Conservation (phyloP, 169 alveolate genomes). For the Ichthyophthirius multifiliis region DNA sequence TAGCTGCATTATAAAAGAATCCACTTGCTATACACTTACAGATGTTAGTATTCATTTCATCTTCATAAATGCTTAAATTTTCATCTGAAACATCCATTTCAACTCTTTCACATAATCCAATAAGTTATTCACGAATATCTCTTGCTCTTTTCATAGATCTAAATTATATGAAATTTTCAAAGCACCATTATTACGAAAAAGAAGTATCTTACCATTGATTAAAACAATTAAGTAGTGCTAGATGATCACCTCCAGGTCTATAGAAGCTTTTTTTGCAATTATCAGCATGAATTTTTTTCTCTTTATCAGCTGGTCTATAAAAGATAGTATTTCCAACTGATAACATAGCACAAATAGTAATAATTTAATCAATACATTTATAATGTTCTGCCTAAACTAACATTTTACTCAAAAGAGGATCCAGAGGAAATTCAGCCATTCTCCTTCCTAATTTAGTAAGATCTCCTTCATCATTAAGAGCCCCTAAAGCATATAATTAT, state of each 20-base stretch:
- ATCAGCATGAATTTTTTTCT: slow-evolving; percentile 97
- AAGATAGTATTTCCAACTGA: slow-evolving; percentile 96
- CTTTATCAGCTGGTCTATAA: slow-evolving; percentile 97
- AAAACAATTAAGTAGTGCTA: slow-evolving; percentile 94
- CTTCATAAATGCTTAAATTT: slow-evolving; percentile 32
- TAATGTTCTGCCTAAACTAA: slow-evolving; percentile 88
- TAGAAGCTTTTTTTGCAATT: slow-evolving; percentile 94
- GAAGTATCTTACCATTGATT: slow-evolving; percentile 98
- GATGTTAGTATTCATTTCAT: slow-evolving; percentile 83
- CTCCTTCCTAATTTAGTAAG: slow-evolving; percentile 96
- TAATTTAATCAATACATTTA: slow-evolving; percentile 94
- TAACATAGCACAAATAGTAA: slow-evolving; percentile 97
- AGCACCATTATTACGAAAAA: slow-evolving; percentile 94
- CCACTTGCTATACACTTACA: slow-evolving; percentile 93
- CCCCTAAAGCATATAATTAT: slow-evolving; percentile 97
- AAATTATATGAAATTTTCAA: slow-evolving; percentile 95
- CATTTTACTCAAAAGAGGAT: slow-evolving; percentile 95
- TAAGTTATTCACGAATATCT: slow-evolving; percentile 96
- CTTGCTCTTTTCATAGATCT: slow-evolving; percentile 96
- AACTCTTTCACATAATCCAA: slow-evolving; percentile 86
- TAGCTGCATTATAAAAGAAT: slow-evolving; percentile 93
- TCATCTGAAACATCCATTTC: slow-evolving; percentile 73
- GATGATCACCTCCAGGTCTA: slow-evolving; percentile 97
- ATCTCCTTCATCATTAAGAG: slow-evolving; percentile 96
- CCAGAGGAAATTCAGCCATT: slow-evolving; percentile 99